Evolutionary conservation across 2,329 filamentous ascomycete species (phyloP), one percentile per base, ranked within the genome.

Genomic region (Zymoseptoria ardabiliae): DNA sequence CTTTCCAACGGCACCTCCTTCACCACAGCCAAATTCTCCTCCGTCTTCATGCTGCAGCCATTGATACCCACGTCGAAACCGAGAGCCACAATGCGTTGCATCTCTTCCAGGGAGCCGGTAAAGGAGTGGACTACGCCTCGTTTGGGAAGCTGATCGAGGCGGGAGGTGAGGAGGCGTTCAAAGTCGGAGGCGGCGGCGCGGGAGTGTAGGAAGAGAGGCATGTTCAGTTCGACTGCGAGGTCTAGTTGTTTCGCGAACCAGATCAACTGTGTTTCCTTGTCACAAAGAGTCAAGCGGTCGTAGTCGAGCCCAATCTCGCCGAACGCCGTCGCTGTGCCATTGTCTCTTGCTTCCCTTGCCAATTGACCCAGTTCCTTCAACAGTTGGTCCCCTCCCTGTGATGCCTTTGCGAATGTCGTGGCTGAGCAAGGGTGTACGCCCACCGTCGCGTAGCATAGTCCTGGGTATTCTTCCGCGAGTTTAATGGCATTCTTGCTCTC

Each of bases 271-370:
- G 87, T 83, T 22, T 87, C 85, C 69, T 87, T 89, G 48, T 87
- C 84, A 70, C 89, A 91, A 69, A 92, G 87, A 68, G 90, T 89
- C 41, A 99, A 78, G 1, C 94, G 85, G 76, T 99, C 94, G 72
- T 97, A 99, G 76, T 99, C 94, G 3, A 99, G 86, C 1, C 94
- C 94, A 63, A 99, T 91, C 75, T 99, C 94, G 54, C 94, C 94
- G 72, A 97, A 91, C 6, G 94, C 93, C 6, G 84, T 82, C 0
- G 90, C 86, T 49, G 89, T 81, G 0, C 83, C 81, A 10, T 73
- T 72, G 54, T 74, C 72, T 66, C 84, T 84, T 0, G 85, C 82
- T 41, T 84, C 76, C 2, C 81, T 70, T 3, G 92, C 84, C 2
- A 97, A 78, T 6, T 76, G 70, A 51, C 81, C 80, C n/a, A 97